Conservation (phyloP, 352 stramenopile genomes). For the Globisporangium middletonii region DNA sequence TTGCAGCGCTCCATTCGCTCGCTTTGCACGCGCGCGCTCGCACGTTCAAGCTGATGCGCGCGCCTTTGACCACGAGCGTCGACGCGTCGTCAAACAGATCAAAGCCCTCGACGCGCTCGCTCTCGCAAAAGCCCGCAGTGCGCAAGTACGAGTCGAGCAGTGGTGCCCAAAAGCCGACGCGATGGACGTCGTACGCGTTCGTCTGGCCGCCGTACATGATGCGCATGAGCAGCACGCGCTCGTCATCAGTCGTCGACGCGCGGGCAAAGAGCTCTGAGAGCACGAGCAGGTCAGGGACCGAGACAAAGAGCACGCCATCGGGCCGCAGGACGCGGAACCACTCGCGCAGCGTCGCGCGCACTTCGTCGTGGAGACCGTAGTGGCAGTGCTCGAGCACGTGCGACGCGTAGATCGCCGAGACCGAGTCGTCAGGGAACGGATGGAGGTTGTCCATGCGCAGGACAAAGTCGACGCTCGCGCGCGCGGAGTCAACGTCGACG, state of each 20-base stretch:
- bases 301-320: conserved; percentile 45
- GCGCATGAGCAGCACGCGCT: conserved; percentile 59
- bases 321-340: conserved; percentile 67
- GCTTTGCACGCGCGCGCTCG: conserved; percentile 25
- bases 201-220: conserved; percentile 72
- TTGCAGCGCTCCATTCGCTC: too few species aligned
- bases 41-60: conserved; percentile 63
- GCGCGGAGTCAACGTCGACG: conserved; percentile 45
- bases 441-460: conserved; percentile 67
- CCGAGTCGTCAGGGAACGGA: conserved; percentile 49
- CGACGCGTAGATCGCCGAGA: conserved; percentile 59
- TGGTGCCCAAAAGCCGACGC: conserved; percentile 58
- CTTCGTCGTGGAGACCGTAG: conserved; percentile 42
- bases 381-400: conserved; percentile 75
- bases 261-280: conserved; percentile 58
- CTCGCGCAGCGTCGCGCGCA: conserved; percentile 49
- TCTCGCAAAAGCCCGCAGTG: conserved; percentile 50
- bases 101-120: conserved; percentile 41
- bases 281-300: conserved; percentile 58
- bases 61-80: conserved; percentile 26
- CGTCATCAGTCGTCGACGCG: conserved; percentile 37
- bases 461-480: conserved; percentile 48
- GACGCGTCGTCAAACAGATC: conserved; percentile 56
- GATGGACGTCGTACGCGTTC: conserved; percentile 70
- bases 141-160: conserved; percentile 42